These are phyloP conservation scores for Clarireedia homoeocarpa DNA, from an alignment of 2,329 filamentous ascomycete genomes.

Conservation along the genomic window DNA sequence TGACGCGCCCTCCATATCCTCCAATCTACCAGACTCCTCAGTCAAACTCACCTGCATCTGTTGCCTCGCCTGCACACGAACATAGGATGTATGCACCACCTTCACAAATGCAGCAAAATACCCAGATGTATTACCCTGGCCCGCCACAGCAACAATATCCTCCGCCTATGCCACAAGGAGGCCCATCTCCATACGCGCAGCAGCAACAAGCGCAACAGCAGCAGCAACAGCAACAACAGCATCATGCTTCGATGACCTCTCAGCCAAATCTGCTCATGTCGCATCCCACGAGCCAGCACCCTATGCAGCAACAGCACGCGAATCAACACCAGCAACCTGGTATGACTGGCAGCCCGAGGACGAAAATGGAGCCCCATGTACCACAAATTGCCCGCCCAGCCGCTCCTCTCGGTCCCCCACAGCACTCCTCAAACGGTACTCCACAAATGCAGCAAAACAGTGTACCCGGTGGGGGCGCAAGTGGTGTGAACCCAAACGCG, in stretches of 20 bases:
- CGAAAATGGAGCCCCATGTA: slow-evolving; percentile 56
- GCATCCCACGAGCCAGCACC: slow-evolving; percentile 46
- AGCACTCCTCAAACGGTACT: slow-evolving; percentile 32
- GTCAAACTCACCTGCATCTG: slow-evolving; percentile 88
- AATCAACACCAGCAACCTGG: slow-evolving; percentile 45
- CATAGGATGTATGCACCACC: slow-evolving; percentile 80
- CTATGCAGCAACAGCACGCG: slow-evolving; percentile 49
- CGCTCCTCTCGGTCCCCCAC: slow-evolving; percentile 38
- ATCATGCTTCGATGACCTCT: slow-evolving; percentile 53
- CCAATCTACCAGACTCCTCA: slow-evolving; percentile 90
- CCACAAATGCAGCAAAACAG: slow-evolving; percentile 37
- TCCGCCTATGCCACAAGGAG: slow-evolving; percentile 56
- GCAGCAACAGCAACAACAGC: slow-evolving; percentile 23
- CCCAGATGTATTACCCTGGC: slow-evolving; percentile 61
- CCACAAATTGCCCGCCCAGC: slow-evolving; percentile 55
- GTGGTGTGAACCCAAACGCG: slow-evolving; percentile 73
- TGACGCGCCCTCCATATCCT: slow-evolving; percentile 67
- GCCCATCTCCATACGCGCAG: slow-evolving; percentile 49
- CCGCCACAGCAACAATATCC: slow-evolving; percentile 51
- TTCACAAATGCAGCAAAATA: slow-evolving; percentile 71
- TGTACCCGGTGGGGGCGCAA: slow-evolving; percentile 34
- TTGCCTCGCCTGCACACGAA: slow-evolving; percentile 85
- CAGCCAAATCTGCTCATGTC: slow-evolving; percentile 62
- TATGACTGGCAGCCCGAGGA: slow-evolving; percentile 53
- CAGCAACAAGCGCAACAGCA: slow-evolving; percentile 42